Base-by-base conservation (phyloP, 495 filamentous ascomycete species). In the Aspergillus conjunctus region DNA sequence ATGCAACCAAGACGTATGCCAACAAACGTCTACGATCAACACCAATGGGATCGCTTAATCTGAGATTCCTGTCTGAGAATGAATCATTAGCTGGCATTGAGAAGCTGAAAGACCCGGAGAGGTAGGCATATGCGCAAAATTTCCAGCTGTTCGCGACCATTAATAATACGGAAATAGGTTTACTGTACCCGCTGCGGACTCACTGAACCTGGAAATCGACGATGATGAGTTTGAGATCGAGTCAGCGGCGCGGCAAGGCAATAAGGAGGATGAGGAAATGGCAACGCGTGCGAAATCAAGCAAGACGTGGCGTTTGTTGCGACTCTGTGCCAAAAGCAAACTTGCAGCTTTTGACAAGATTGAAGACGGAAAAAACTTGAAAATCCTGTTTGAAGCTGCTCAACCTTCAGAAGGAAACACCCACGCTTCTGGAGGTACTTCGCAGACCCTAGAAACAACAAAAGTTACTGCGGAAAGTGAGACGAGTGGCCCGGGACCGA, bases 301-400 rank as follows among this genome's bases (percentile, higher is more conserved):
- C 78, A 93, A 95, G 73, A 88, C 85, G 32, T 98, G 94, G 94
- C 84, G 91, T 60, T 87, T 89, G 18, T 76, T 98, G 48, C 85
- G 94, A 39, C 83, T 97, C 56, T 88, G 91, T 4, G 83, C 86
- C 43, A 87, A 81, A 65, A 84, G 76, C 62, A 89, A 87, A 63
- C 83, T 97, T 30, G 81, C 82, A 41, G 68, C 85, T 12, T 96
- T 97, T 68, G 91, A 97, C 68, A 91, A 90, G 69, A 87, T 96
- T 17, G 92, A 95, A 17, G 86, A 92, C 64, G 88, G 87, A 44
- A 87, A 89, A 63, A 90, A 89, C 46, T 63, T 88, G 37, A 69
- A 81, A 43, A 64, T 68, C 18, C 73, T 88, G n/a, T 82, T 87
- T 51, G 75, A 81, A 56, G 58, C 39, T 11, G 60, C 72, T 41